Evolutionary conservation across 208 protist genomes (phyloP), one percentile per base, ranked within the genome.

Genomic region (Endotrypanum monterogeii): DNA sequence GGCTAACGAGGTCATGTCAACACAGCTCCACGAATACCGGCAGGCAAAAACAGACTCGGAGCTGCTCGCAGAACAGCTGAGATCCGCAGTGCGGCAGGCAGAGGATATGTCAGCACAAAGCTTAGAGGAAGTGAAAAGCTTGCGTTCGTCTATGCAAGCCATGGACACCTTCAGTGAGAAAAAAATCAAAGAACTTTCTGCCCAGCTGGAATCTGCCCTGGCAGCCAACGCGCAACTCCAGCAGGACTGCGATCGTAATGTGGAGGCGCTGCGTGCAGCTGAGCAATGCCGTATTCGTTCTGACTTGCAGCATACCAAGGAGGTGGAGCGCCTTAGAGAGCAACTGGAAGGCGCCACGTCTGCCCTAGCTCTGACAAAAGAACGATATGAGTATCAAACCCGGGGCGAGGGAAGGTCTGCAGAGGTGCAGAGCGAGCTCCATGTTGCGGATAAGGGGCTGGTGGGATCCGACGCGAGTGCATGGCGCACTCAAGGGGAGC

Each of bases 151-250:
- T 14, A 62, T 60, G 50, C 60, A 71, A 37, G 28, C 55, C 9
- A 67, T 54, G 9, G 60, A 74, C 20, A 30, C 61, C 8, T 44
- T 71, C 30, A 52, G 20, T 18, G 76, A 71, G 35, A 35, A 56
- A 3, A 50, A 84, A 73, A 62, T 73, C 57, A 62, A 58, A 30
- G 51, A 73, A 32, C 32, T 68, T 8, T 73, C 54, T 61, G 63
- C 39, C 63, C 61, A 60, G 32, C 52, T 72, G 61, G 25, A 71
- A 23, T 72, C 41, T 48, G 39, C 65, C 30, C 14, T 51, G 1
- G 48, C 68, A 8, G 32, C 56, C n/a, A 73, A 74, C 20, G 18
- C 52, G 8, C 54, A 66, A 2, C 57, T 83, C 23, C 72, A 83
- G 50, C 3, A 32, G 30, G 57, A 76, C 11, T 37, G 55, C n/a